Evolutionary conservation across 2,329 filamentous ascomycete species (phyloP).

Genomic region (Talaromyces sp.): DNA sequence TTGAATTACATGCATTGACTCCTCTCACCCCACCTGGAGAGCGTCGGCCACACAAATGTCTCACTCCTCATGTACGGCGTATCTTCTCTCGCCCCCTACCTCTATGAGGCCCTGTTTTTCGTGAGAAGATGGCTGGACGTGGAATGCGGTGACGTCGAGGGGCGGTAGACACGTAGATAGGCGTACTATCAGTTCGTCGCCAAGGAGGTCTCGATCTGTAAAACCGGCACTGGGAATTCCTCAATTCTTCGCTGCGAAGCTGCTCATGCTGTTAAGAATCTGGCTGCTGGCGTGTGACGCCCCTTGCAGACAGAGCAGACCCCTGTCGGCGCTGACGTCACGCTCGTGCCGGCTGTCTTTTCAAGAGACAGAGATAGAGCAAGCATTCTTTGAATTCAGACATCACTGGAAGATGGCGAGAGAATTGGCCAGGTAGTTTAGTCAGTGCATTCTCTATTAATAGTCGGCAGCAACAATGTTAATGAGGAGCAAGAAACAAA

Average conservation of each 20-base stretch:
- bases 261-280: background rate
- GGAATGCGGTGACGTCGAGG: background rate
- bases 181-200: background rate
- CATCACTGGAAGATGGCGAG: background rate
- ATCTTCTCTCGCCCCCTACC: background rate
- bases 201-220: background rate
- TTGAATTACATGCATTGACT: background rate
- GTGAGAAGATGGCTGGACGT: background rate
- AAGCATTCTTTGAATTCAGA: background rate
- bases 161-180: background rate
- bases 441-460: too few species aligned
- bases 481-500: background rate
- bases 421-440: background rate
- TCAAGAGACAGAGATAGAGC: too few species aligned
- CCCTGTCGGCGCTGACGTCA: background rate
- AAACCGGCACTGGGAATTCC: background rate
- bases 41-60: background rate
- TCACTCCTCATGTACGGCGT: background rate
- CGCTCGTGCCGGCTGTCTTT: background rate
- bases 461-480: background rate
- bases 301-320: background rate
- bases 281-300: background rate
- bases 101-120: too few species aligned
- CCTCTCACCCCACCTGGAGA: background rate
- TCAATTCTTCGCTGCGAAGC: background rate